Evolutionary conservation across 805 yeast genomes (phyloP), one percentile per base, ranked within the genome.

Genomic region (Pichia gijzeniarum): DNA sequence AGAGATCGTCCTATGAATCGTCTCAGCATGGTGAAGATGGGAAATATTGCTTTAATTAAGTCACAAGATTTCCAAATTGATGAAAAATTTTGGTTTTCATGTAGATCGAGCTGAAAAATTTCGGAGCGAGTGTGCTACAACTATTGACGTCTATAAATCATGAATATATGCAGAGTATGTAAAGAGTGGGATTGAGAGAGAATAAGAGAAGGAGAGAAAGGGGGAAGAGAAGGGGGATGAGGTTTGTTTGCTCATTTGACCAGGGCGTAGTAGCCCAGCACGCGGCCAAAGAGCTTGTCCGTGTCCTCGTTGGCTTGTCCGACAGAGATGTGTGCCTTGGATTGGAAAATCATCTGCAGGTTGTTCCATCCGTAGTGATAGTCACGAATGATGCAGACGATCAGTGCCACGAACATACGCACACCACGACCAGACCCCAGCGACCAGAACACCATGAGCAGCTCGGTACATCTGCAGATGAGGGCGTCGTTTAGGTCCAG

Each of bases 281-380:
- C 62, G 28, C 61, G 53, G 31, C 52, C 50, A 59, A 64, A 64
- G 38, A 64, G 63, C 27, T 51, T 44, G 7, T 58, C 62, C 13
- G 50, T 59, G 31, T 59, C 60, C 25, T 54, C 56, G 14, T 38
- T 41, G 13, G 32, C 32, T 16, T 40, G 38, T 9, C 51, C 49
- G 22, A 50, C 22, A 53, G 47, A 40, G 40, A 51, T 37, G 50
- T 52, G 40, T 41, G 41, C 20, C 44, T 51, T 40, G 30, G 56
- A 34, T 44, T 51, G 44, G 19, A 41, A 36, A 35, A 60, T 53
- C 28, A 57, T 44, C 38, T 63, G 65, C n/a, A 64, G 42, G 44
- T 51, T 60, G 41, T 58, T 59, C 65, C 65, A 76, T 1, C 81
- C 81, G 58, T 70, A 74, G 57, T 76, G 80, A 55, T 73, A 70